Conservation (phyloP, 305 asterid species). For the Fraxinus sp. region DNA sequence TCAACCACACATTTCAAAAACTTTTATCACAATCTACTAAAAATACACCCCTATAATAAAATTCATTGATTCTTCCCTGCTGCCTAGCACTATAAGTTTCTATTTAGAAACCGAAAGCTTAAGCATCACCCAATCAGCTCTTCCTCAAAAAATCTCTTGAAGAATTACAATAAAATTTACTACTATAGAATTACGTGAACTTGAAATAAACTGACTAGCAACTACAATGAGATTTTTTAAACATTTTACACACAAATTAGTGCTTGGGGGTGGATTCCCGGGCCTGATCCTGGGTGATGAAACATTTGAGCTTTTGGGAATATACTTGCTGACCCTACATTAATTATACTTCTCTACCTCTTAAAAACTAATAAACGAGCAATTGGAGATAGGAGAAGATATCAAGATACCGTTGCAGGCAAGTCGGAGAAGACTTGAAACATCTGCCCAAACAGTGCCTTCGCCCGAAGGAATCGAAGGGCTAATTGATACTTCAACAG, state of each 20-base stretch:
- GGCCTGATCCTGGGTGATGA: neutral
- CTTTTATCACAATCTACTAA: no score
- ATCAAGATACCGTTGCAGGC: conserved; percentile 70
- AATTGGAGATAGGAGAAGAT: conserved; percentile 25
- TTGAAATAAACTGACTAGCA: neutral
- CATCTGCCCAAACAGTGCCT: conserved; percentile 81
- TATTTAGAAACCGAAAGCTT: neutral
- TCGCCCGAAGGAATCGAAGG: conserved; percentile 67
- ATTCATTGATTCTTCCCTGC: neutral
- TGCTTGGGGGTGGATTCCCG: neutral
- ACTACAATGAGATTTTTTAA: neutral
- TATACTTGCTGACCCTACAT: neutral
- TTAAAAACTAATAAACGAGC: neutral
- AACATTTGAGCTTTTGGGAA: neutral
- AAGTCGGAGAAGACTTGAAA: conserved; percentile 60
- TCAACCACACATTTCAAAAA: no score
- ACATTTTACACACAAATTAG: neutral
- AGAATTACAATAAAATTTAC: neutral
- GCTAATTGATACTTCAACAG: conserved; percentile 33
- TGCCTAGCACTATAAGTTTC: neutral
- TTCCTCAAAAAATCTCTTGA: neutral
- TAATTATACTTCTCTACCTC: neutral
- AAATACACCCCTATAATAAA: no score
- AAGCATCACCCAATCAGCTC: neutral
- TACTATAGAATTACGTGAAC: neutral